Evolutionary conservation across 2,329 filamentous ascomycete species (phyloP).

Genomic region (Exophiala sp.): DNA sequence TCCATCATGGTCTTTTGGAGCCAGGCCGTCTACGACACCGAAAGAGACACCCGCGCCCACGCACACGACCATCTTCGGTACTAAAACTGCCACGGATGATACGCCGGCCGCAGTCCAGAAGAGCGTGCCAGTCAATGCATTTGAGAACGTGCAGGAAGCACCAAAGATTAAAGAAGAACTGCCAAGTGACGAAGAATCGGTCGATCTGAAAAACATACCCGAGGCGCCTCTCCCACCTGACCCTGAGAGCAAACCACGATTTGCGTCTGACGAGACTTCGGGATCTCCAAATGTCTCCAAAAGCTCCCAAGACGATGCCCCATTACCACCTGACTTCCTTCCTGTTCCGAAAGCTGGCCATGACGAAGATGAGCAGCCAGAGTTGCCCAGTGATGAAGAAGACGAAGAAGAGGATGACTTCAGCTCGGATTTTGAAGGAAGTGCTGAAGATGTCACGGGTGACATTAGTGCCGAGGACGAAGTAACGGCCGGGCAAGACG

Average conservation of each 20-base stretch:
- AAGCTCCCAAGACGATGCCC: conserved; percentile 22
- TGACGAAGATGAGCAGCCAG: conserved; percentile 4
- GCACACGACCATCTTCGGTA: conserved; percentile 33
- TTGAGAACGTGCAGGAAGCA: conserved; percentile 24
- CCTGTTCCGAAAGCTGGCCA: conserved; percentile 16
- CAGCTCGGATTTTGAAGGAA: conserved; percentile 45
- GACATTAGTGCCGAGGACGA: conserved; percentile 34
- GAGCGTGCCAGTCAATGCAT: conserved; percentile 29
- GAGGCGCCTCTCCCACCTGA: conserved; percentile 47
- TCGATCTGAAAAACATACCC: conserved; percentile 32
- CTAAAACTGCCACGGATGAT: conserved; percentile 29
- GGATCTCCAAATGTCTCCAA: conserved; percentile 33
- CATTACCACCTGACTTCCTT: conserved; percentile 34
- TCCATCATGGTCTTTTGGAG: conserved; percentile 27
- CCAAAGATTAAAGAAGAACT: conserved; percentile 36
- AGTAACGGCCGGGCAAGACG: conserved; percentile 25
- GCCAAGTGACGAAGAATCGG: conserved; percentile 31
- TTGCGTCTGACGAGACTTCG: conserved; percentile 48
- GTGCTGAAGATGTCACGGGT: conserved; percentile 45
- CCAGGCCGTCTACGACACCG: conserved; percentile 26
- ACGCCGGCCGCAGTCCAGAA: conserved; percentile 31
- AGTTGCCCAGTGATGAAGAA: conserved; percentile 16
- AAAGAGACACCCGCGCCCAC: conserved; percentile 30
- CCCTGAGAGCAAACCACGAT: conserved; percentile 44
- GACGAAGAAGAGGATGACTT: conserved; percentile 26